phyloP scores from a whole-genome alignment of 169 alveolate species.

The Plasmodium relictum region DNA sequence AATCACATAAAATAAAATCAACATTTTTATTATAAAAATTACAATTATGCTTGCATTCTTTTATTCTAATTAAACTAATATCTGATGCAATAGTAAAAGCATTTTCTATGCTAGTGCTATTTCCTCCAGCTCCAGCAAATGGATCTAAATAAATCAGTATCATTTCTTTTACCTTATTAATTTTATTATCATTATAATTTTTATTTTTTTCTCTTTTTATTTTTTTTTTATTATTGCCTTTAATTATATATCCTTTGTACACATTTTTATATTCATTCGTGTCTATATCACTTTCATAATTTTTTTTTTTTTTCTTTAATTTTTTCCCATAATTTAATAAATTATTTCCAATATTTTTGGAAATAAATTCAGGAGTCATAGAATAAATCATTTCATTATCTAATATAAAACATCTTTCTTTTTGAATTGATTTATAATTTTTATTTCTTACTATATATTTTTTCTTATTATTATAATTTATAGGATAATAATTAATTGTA shows the following conservation, averaged over 20 bases:
- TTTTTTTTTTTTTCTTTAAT: not conserved
- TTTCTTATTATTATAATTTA: slow-evolving; percentile 26
- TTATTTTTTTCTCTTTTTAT: not conserved
- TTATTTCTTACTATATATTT: slow-evolving; percentile 23
- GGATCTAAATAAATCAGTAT: slow-evolving; percentile 54
- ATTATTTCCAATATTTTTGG: slow-evolving; percentile 24
- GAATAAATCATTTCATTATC: slow-evolving; percentile 69
- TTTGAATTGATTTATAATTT: slow-evolving; percentile 3
- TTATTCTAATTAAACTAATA: slow-evolving; percentile 12
- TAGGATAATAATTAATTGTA: slow-evolving; percentile 19
- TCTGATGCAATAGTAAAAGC: slow-evolving; percentile 51
- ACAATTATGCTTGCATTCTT: slow-evolving; percentile 67
- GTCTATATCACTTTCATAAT: not conserved
- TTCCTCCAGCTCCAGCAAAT: slow-evolving; percentile 67
- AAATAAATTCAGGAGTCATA: slow-evolving; percentile 62
- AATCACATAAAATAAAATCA: slow-evolving; percentile 69
- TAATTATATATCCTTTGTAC: not conserved
- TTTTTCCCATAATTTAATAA: not conserved
- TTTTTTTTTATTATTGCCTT: not conserved
- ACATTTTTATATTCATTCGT: too few species aligned
- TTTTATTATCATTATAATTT: not conserved
- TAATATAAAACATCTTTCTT: slow-evolving; percentile 35
- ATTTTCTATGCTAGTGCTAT: slow-evolving; percentile 15
- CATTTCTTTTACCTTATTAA: not conserved
- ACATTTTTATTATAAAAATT: slow-evolving; percentile 58